These are phyloP conservation scores for Pichia sp. DNA, from an alignment of 1,139 yeast species.

Conservation along the genomic window DNA sequence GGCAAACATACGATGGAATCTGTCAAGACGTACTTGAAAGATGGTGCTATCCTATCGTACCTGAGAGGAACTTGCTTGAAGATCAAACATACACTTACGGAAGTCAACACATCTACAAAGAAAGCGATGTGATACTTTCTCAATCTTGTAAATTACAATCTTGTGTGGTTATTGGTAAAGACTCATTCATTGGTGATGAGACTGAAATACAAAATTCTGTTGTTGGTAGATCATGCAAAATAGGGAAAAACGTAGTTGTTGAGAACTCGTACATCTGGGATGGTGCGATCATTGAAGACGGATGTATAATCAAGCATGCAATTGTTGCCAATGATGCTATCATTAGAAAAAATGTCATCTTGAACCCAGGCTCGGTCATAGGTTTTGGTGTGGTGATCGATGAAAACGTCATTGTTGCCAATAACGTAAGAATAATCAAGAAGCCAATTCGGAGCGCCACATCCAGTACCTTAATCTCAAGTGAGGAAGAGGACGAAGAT, in stretches of 20 bases:
- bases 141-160: conserved; percentile 83
- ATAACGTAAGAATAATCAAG: conserved; percentile 49
- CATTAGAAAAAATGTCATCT: conserved; percentile 46
- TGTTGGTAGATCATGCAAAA: conserved; percentile 78
- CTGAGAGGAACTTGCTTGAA: conserved; percentile 73
- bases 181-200: conserved; percentile 61
- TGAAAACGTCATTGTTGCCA: conserved; percentile 42
- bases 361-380: conserved; percentile 67
- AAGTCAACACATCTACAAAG: conserved; percentile 82
- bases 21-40: conserved; percentile 88
- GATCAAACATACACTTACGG: conserved; percentile 75
- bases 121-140: conserved; percentile 75
- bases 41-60: conserved; percentile 88
- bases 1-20: conserved; percentile 88
- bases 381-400: conserved; percentile 72
- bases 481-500: conserved; percentile 9
- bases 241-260: conserved; percentile 72
- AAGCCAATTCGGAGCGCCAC: conserved; percentile 38
- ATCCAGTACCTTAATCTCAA: conserved; percentile 12
- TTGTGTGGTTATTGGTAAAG: conserved; percentile 73
- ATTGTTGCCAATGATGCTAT: conserved; percentile 64
- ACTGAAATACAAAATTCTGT: conserved; percentile 59
- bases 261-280: conserved; percentile 86
- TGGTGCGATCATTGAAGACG: conserved; percentile 65
- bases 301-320: conserved; percentile 51